Evolutionary conservation across 345 rosid genomes (phyloP).

Genomic region (Diplotaxis tenuifolia): DNA sequence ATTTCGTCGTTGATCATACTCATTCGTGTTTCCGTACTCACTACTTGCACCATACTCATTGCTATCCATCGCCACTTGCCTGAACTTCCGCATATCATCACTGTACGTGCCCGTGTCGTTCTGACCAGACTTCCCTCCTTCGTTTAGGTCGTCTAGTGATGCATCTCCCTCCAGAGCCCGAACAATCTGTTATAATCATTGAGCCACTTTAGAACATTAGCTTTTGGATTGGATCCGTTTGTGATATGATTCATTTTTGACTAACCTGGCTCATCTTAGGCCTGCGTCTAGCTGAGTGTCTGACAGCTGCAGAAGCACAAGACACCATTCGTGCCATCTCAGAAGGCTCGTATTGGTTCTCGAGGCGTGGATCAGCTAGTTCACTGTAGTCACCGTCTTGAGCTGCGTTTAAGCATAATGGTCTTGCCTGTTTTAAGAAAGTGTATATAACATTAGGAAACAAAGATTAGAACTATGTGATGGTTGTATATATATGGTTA

Average conservation of each 20-base stretch:
- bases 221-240: not conserved
- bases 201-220: not conserved
- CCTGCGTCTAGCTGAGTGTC: conserved; percentile 70
- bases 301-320: conserved; percentile 67
- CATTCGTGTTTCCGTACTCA: conserved; percentile 59
- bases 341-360: conserved; percentile 44
- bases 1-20: conserved; percentile 55
- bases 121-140: conserved; percentile 53
- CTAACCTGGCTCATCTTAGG: conserved; percentile 86
- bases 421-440: conserved; percentile 64
- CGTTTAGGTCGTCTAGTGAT: conserved; percentile 60
- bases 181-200: conserved; percentile 53
- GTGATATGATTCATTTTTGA: not conserved
- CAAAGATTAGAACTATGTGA: not conserved
- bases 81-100: conserved; percentile 66
- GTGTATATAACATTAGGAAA: not conserved
- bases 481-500: not conserved
- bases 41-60: conserved; percentile 56
- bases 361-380: conserved; percentile 68
- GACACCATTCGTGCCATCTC: conserved; percentile 80
- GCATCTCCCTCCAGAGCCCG: conserved; percentile 83
- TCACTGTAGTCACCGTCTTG: conserved; percentile 54
- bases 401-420: conserved; percentile 49
- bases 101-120: conserved; percentile 62
- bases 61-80: conserved; percentile 71